A percentile compares a stretch with the other conserved stretches of the same genome.
phyloP scores from a whole-genome alignment of 306 rosid genomes.

The Albizia julibrissin region DNA sequence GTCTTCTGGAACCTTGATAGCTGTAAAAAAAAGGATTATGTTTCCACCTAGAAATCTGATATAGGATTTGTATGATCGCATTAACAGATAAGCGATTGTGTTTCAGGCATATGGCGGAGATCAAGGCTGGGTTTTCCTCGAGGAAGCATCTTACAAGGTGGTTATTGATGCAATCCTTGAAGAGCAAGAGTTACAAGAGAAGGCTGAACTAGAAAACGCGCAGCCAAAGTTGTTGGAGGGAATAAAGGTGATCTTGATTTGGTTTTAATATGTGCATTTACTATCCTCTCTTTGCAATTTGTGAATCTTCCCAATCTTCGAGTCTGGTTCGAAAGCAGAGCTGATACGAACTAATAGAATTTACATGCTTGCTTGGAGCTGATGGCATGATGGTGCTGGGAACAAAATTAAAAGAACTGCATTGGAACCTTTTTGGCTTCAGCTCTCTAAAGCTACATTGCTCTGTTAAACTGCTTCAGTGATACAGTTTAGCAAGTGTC shows the following conservation, averaged over 20 bases:
- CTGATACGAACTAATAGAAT: background rate
- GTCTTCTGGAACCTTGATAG: background rate
- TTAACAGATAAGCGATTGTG: background rate
- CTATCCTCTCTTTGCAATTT: background rate
- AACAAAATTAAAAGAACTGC: background rate
- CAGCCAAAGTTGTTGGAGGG: background rate
- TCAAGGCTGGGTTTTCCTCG: background rate
- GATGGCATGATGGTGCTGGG: background rate
- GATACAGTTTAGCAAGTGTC: background rate
- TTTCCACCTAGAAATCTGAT: background rate
- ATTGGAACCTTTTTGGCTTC: background rate
- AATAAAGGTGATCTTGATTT: background rate
- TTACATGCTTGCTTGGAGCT: background rate
- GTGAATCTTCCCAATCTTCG: background rate
- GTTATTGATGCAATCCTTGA: conserved; percentile 2
- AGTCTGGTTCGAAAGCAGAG: background rate
- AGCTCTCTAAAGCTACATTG: background rate
- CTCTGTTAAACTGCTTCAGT: background rate
- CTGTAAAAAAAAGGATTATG: background rate
- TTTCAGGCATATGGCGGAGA: background rate
- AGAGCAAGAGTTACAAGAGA: background rate
- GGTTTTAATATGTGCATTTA: background rate
- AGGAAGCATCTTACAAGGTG: conserved; percentile 3
- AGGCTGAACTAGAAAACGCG: background rate
- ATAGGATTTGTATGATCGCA: background rate